Evolutionary conservation across 1,284 basidiomycete species (phyloP), one percentile per base, ranked within the genome.

Genomic region (Phellopilus nigrolimitatus): DNA sequence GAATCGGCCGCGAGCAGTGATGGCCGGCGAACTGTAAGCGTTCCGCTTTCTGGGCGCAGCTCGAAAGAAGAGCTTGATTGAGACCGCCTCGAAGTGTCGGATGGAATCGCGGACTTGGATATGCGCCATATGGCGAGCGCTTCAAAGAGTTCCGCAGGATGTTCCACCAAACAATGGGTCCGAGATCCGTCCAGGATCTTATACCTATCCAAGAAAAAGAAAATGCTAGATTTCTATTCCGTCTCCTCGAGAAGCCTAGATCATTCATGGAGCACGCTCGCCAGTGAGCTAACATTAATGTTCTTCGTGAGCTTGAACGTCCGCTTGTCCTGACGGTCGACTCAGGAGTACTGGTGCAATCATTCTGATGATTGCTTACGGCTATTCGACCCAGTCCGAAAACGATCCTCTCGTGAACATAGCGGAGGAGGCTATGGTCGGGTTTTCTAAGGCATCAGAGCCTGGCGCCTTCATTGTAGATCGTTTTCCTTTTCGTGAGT

Each of bases 11-110:
- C 50, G 60, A 1, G 64, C 70, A 13, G 57, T 69, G 4, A 72
- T 74, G 71, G 68, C 67, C 3, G 70, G 71, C 3, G 69, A 74
- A 56, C 61, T 74, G 72, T 73, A 28, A 49, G 70, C 13, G n/a
- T 38, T 5, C 17, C 9, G 24, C 38, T 22, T 9, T 21, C 19
- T 27, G n/a, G n/a, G n/a, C n/a, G n/a, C n/a, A n/a, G n/a, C n/a
- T n/a, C n/a, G n/a, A n/a, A n/a, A n/a, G n/a, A 22, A 31, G 42
- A 17, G 5, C 3, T 8, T 28, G n/a, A 2, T 45, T 4, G 30
- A 24, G 24, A 24, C 19, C 22, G 24, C n/a, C 31, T 10, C 15
- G 13, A 53, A 72, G 71, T 0, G 68, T 71, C 7, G 71, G 72
- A 6, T 74, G 71, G 72, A 61, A 68, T 38, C 67, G 65, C 21